Base-by-base conservation (phyloP, 106 monocot genomes). In the Dendrobium catenatum region DNA sequence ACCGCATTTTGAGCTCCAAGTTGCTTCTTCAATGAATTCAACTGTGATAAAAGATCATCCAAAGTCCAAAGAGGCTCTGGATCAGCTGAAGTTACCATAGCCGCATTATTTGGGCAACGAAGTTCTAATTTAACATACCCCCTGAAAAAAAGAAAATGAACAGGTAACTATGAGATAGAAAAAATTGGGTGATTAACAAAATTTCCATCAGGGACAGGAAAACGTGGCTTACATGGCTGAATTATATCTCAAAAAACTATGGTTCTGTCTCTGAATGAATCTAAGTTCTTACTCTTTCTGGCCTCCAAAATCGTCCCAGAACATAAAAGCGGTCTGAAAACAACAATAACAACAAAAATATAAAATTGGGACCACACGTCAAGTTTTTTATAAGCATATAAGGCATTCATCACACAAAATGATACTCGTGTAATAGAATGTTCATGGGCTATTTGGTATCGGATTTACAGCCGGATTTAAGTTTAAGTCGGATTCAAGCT, bases 31-130 rank as follows among this genome's bases (percentile, higher is more conserved):
- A 91, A 59, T 41, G 82, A 42, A 41, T 86, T 80, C 31, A 92
- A 80, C 73, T 86, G 89, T 9, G 81, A 43, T 40, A 89, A 72
- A 18, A 92, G 84, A 43, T 85, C 82, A 46, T 86, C 81, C 15
- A 88, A 37, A 0, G 84, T 77, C 87, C 86, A 89, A 66, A 55
- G 42, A 27, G 89, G 87, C 0, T 75, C 80, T 9, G 87, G 82
- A 22, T 83, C 85, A n/a, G 61, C 44, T 4, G 80, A 90, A 42
- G 76, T 11, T 1, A 77, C 77, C 29, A 75, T 83, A 9, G 79
- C 40, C 6, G 79, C 86, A 59, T 66, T 82, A 49, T 46, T 84
- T 5, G 73, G 81, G 44, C 83, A 82, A 2, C 77, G 85, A 13
- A 86, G 79, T 73, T 90, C 88, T 68, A 90, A 68, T n/a, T 83